A percentile compares a stretch with the other conserved stretches of the same genome.
Evolutionary conservation across 2,329 filamentous ascomycete genomes (phyloP).

Genomic region (Camptophora hylomeconis): DNA sequence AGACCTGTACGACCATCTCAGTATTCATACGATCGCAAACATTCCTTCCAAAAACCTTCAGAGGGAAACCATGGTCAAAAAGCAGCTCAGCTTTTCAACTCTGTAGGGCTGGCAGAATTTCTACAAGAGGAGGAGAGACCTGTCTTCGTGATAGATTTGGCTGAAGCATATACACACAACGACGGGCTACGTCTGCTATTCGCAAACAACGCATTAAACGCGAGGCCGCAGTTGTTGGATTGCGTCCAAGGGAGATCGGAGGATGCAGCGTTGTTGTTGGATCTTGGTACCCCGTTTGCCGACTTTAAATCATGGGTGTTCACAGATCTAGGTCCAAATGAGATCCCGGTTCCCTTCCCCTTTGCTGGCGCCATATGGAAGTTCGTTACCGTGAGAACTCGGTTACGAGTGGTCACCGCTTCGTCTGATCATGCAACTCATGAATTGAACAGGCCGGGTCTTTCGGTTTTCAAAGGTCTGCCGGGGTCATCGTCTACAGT

Average conservation of each 20-base stretch:
- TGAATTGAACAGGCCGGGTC: conserved; percentile 17
- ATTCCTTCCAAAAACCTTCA: too few species aligned
- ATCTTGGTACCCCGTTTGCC: conserved; percentile 32
- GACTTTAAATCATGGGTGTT: conserved; percentile 60
- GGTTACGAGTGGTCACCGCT: conserved; percentile 53
- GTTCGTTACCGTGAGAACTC: conserved; percentile 53
- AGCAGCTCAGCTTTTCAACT: too few species aligned
- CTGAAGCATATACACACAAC: conserved; percentile 42
- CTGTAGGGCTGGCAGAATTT: conserved; percentile 57
- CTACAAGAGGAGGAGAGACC: conserved; percentile 65
- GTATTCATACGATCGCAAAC: too few species aligned
- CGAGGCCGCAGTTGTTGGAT: conserved; percentile 42
- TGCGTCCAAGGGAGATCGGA: conserved; percentile 39
- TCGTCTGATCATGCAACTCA: conserved; percentile 21
- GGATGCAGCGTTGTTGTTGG: conserved; percentile 29
- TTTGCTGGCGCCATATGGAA: conserved; percentile 60
- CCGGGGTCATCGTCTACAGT: conserved; percentile 8
- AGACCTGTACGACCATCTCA: too few species aligned
- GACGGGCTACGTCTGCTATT: conserved; percentile 50
- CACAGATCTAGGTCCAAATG: conserved; percentile 39
- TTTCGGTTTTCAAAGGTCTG: conserved; percentile 13
- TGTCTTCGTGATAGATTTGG: conserved; percentile 61
- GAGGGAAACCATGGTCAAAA: too few species aligned
- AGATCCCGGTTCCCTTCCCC: conserved; percentile 40
- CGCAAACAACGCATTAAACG: conserved; percentile 53